Base-by-base conservation (phyloP, 768 basidiomycete genomes). In the Clavulina sp. region DNA sequence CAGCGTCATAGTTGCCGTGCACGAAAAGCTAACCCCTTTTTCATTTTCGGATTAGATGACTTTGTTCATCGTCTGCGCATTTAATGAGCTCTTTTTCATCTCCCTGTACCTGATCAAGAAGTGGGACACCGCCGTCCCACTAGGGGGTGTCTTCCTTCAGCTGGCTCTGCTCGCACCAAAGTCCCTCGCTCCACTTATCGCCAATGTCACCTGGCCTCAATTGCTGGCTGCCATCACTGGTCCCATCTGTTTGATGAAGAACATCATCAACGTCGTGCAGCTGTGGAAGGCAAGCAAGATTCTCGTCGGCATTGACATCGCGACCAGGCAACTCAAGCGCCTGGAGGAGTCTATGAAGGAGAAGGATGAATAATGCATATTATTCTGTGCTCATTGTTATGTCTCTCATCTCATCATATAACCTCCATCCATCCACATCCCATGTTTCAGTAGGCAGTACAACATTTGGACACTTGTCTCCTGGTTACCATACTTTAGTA, bases 21-120 rank as follows among this genome's bases (percentile, higher is more conserved):
- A n/a, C 16, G 21, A 13, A 2, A 30, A 18, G 3, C 21, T 38
- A 36, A 7, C 44, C 26, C 30, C 18, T 31, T 23, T 4, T 18
- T 24, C 24, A 6, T 13, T 6, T 5, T 5, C n/a, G n/a, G n/a
- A 21, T 30, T 60, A 96, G 89, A 72, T 72, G 52, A 86, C 81
- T 2, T 75, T 99, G 29, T 97, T 97, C 69, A 65, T 84, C 59
- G 78, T 96, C 62, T 99, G 95, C 63, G 86, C 87, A 21, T 81
- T 82, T 41, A 99, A 99, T 69, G 95, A 99, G 64, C 65, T 89
- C 49, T 97, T 95, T 71, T 97, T 87, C 67, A 84, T 99, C 57
- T 76, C 84, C 23, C 73, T 97, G 21, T 99, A 99, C 70, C 78
- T 96, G 57, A 84, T 85, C 73, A 82, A 84, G 60, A 89, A 81